phyloP scores from a whole-genome alignment of 169 alveolate genomes.

The Cryptosporidium ryanae region DNA sequence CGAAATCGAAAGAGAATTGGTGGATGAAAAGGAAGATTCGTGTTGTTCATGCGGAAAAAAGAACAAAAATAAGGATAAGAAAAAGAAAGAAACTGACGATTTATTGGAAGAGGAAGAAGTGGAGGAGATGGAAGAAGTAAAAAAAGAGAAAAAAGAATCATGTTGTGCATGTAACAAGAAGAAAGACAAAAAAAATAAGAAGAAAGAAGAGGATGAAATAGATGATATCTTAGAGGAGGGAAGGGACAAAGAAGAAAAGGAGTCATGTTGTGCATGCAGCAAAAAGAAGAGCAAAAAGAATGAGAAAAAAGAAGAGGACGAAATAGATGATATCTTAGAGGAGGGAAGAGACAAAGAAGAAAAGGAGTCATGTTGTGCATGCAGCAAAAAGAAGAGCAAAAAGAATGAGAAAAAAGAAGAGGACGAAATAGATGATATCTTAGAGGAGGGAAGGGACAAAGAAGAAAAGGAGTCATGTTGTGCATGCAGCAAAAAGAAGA shows the following conservation, averaged over 20 bases:
- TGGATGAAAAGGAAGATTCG: neutral
- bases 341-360: neutral
- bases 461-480: neutral
- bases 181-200: neutral
- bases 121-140: neutral
- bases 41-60: too few species aligned
- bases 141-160: neutral
- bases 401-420: too few species aligned
- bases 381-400: neutral
- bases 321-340: neutral
- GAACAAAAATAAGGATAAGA: neutral
- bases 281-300: neutral
- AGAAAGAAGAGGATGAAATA: neutral
- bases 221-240: neutral
- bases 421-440: too few species aligned
- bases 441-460: too few species aligned
- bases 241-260: neutral
- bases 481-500: constrained; percentile 1
- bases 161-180: neutral
- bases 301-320: neutral
- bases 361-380: neutral
- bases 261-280: neutral
- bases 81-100: neutral
- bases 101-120: neutral
- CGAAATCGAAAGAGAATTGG: neutral